Base-by-base conservation (phyloP, 352 stramenopile species). In the Phytophthora melonis region DNA sequence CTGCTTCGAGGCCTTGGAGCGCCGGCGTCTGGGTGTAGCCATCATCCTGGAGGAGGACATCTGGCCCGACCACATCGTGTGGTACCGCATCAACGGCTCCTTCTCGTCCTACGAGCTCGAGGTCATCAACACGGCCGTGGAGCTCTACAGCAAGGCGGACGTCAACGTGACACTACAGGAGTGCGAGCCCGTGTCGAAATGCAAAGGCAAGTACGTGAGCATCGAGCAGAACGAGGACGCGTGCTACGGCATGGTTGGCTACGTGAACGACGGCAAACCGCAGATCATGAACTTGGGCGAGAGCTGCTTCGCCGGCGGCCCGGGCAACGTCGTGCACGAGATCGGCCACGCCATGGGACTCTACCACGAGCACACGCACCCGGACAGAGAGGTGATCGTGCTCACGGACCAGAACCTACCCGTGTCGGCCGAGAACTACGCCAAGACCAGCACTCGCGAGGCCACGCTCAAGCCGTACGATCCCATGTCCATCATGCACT, bases 401-500 rank as follows among this genome's bases (percentile, higher is more conserved):
- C 74, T 93, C 41, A 91, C 82, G 6, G 83, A 90, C 58, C 68
- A 74, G 32, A 83, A 93, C 23, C 54, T 93, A 63, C 82, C 85
- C 0, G 84, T 91, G 18, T 90, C 80, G 1, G 70, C 81, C 9
- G 81, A 85, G 57, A 93, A 93, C 72, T 94, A 94, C 68, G 83
- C 84, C 21, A 92, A 90, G 61, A 83, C 80, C 49, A 82, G 70
- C 13, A 66, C 10, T 30, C 25, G 54, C 2, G 74, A 91, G 62
- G 86, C 84, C 2, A 78, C 79, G 1, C 59, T 92, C 39, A 94
- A 86, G 55, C 74, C 83, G 53, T 94, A 94, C 65, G 86, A 94
- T 66, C 79, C 77, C 4, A 72, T 76, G 23, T 93, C 86, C 52
- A 92, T 94, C 74, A 94, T 94, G 87, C 87, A 94, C 74, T 94